A percentile compares a stretch with the other conserved stretches of the same genome.
These are phyloP conservation scores for Umbellularia californica DNA, from an alignment of 164 flowering plant species.

Conservation along the genomic window DNA sequence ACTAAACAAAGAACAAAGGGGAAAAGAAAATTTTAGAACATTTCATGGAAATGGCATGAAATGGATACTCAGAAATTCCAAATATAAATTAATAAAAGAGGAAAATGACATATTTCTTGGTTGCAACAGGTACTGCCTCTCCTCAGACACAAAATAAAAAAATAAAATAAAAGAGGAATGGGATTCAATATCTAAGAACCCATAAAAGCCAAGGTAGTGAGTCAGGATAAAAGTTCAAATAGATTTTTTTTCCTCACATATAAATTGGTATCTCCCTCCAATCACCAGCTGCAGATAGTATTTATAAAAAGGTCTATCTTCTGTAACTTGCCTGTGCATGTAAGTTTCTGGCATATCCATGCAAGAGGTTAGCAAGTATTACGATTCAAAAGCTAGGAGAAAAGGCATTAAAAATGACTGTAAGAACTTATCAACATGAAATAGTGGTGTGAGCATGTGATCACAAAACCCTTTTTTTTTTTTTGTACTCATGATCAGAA, in stretches of 20 bases:
- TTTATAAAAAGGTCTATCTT: slow-evolving; percentile 13
- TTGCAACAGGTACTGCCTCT: no score
- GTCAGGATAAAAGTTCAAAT: background rate
- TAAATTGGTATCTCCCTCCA: background rate
- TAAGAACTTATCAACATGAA: background rate
- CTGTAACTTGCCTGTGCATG: slow-evolving; percentile 28
- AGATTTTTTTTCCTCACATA: background rate
- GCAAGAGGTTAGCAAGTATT: slow-evolving; percentile 17
- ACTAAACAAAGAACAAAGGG: no score
- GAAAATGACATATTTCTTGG: no score
- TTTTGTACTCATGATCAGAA: no score
- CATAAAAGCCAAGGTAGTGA: background rate
- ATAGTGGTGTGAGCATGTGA: no score
- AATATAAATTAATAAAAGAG: no score
- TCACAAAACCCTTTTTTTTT: no score
- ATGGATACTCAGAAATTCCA: no score
- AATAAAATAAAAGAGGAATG: background rate
- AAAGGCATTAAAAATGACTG: slow-evolving; percentile 7
- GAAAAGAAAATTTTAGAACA: no score
- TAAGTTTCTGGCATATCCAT: slow-evolving; percentile 22
- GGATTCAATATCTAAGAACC: background rate
- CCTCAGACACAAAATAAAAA: no score
- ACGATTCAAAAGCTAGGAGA: slow-evolving; percentile 16
- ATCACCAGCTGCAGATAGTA: background rate
- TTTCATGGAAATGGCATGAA: no score